A percentile compares a stretch with the other conserved stretches of the same genome.
phyloP scores from a whole-genome alignment of 2,329 filamentous ascomycete genomes.

The Pleoardoris graminearum region DNA sequence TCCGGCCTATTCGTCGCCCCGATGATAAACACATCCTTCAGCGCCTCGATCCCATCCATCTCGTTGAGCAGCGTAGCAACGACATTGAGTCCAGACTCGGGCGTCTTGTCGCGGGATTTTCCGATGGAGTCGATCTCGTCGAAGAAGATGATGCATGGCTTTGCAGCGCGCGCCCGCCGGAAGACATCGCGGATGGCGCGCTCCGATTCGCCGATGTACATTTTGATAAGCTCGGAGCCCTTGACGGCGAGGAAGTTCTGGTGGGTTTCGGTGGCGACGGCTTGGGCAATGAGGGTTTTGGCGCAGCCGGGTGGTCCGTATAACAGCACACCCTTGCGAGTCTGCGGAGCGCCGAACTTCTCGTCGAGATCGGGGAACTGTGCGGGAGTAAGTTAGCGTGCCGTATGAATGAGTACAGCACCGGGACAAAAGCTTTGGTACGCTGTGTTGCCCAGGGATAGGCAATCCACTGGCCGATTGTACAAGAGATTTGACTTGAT shows the following conservation, averaged over 20 bases:
- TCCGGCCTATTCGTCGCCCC: slow-evolving; percentile 92
- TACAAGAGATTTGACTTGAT: no score
- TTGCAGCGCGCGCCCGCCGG: slow-evolving; percentile 78
- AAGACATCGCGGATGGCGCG: slow-evolving; percentile 84
- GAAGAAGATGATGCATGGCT: slow-evolving; percentile 93
- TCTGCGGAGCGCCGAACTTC: slow-evolving; percentile 41
- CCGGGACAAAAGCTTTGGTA: no score
- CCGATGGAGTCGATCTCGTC: slow-evolving; percentile 93
- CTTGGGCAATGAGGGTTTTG: slow-evolving; percentile 90
- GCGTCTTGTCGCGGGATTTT: slow-evolving; percentile 55
- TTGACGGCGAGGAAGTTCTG: slow-evolving; percentile 96
- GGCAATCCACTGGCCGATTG: no score
- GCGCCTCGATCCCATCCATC: slow-evolving; percentile 90
- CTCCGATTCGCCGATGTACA: slow-evolving; percentile 97
- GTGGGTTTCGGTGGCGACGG: slow-evolving; percentile 84
- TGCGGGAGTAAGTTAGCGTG: slow-evolving; percentile 10
- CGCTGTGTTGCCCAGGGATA: no score
- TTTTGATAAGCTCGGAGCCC: slow-evolving; percentile 88
- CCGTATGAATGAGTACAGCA: no score
- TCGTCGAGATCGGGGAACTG: slow-evolving; percentile 41
- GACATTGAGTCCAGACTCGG: slow-evolving; percentile 71
- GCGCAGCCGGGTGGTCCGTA: slow-evolving; percentile 94
- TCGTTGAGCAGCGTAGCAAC: slow-evolving; percentile 89
- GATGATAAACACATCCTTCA: slow-evolving; percentile 82
- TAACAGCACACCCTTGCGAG: slow-evolving; percentile 80